Percentiles rank a stretch among this genome's conserved stretches.
phyloP scores from a whole-genome alignment of 1,139 yeast genomes.

The Candida frijolesensis region DNA sequence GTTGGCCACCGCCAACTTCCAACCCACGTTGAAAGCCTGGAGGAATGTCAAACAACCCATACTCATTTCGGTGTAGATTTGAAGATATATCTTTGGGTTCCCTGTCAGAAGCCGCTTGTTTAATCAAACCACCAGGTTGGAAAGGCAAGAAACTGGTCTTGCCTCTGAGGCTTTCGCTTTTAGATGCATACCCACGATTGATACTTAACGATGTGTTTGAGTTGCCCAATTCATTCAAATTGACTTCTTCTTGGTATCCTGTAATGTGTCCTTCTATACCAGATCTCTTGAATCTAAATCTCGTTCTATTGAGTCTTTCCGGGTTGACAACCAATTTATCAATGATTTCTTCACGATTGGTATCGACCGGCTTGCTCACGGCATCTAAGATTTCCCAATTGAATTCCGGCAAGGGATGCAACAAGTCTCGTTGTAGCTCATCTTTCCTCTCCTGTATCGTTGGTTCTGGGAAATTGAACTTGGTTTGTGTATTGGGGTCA shows the following conservation, averaged over 20 bases:
- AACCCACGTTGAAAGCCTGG: constrained; percentile 83
- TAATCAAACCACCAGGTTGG: constrained; percentile 85
- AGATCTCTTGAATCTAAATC: constrained; percentile 61
- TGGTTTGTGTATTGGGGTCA: constrained; percentile 12
- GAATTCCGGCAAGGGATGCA: constrained; percentile 52
- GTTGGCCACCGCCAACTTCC: constrained; percentile 19
- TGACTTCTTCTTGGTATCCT: constrained; percentile 62
- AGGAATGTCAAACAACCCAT: constrained; percentile 81
- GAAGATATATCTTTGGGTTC: constrained; percentile 35
- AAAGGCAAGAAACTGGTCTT: constrained; percentile 81
- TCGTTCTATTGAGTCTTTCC: constrained; percentile 53
- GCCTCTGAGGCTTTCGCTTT: constrained; percentile 66
- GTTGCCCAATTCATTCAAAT: constrained; percentile 43
- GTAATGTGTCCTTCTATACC: constrained; percentile 76
- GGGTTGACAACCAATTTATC: constrained; percentile 54
- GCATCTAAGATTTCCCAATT: constrained; percentile 63
- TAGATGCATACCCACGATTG: constrained; percentile 66
- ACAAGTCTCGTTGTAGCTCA: constrained; percentile 20
- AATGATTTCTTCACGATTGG: constrained; percentile 32
- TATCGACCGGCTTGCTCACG: constrained; percentile 47
- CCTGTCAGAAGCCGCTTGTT: constrained; percentile 25
- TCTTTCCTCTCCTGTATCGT: constrained; percentile 12
- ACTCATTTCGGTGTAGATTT: constrained; percentile 63
- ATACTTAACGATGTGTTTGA: constrained; percentile 74
- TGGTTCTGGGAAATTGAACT: constrained; percentile 7